These are phyloP conservation scores for Coemansia sp. DNA, from an alignment of 192 early-diverging fungal genomes.

Conservation along the genomic window DNA sequence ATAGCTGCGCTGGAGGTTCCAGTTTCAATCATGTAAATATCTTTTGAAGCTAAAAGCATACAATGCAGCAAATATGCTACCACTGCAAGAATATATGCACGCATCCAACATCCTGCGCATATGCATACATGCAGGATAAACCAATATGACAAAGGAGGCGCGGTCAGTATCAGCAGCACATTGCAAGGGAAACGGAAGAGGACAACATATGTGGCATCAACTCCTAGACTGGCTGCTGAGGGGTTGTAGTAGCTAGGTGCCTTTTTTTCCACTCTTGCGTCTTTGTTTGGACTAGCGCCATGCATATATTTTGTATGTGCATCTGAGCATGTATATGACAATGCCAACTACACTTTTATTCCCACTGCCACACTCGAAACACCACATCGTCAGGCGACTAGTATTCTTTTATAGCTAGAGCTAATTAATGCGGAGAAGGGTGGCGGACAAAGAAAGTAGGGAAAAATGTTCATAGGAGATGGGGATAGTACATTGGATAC, in stretches of 20 bases:
- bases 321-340: constrained; percentile 11
- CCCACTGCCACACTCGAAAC: constrained; percentile 3
- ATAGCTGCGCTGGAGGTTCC: not conserved
- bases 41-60: not conserved
- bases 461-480: not conserved
- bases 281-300: not conserved
- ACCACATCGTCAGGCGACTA: too few species aligned
- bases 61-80: not conserved
- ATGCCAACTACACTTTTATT: constrained; percentile 6
- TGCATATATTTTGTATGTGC: constrained; percentile 27
- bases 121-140: constrained; percentile 4
- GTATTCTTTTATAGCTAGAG: too few species aligned
- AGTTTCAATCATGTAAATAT: not conserved
- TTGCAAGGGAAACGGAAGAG: not conserved
- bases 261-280: not conserved
- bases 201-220: not conserved
- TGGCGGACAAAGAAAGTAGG: not conserved
- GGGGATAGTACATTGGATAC: constrained; percentile 9
- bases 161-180: not conserved
- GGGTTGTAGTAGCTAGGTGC: not conserved
- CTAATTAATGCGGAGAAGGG: too few species aligned
- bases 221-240: not conserved
- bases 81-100: not conserved
- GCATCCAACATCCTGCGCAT: not conserved
- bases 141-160: not conserved